Evolutionary conservation across 2,329 filamentous ascomycete genomes (phyloP).

Genomic region (Paecilomyces formosus): DNA sequence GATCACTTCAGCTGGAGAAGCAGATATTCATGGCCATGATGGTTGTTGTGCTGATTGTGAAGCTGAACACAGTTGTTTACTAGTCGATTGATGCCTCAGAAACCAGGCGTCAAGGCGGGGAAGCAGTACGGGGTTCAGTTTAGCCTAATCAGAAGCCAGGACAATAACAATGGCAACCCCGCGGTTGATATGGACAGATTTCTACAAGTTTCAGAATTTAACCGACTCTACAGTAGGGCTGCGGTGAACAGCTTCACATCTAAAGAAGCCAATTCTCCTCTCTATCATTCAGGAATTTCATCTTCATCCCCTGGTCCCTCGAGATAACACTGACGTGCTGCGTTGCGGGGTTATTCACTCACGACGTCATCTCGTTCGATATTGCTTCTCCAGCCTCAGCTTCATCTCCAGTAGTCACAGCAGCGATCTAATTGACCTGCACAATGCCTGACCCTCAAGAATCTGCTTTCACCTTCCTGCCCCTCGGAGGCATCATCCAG

Average conservation of each 20-base stretch:
- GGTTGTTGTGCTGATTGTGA: too few species aligned
- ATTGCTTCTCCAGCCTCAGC: background rate
- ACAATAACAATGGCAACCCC: background rate
- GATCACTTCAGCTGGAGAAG: too few species aligned
- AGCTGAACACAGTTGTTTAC: too few species aligned
- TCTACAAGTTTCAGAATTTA: constrained; percentile 4
- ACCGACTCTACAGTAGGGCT: background rate
- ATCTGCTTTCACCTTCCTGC: constrained; percentile 37
- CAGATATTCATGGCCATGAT: too few species aligned
- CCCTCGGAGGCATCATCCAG: constrained; percentile 47
- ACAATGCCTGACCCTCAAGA: constrained; percentile 17
- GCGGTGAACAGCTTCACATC: background rate
- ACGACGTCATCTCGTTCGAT: background rate
- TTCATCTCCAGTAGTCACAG: background rate
- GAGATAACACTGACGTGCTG: background rate
- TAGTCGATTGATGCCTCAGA: background rate
- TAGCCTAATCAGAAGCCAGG: background rate
- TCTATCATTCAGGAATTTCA: background rate
- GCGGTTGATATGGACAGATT: background rate
- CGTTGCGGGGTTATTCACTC: background rate
- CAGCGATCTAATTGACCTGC: background rate
- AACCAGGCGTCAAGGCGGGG: background rate
- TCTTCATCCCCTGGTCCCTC: background rate
- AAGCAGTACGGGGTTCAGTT: background rate
- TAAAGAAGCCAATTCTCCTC: background rate